Base-by-base conservation (phyloP, 2,329 filamentous ascomycete species). In the Aspergillus jensenii region DNA sequence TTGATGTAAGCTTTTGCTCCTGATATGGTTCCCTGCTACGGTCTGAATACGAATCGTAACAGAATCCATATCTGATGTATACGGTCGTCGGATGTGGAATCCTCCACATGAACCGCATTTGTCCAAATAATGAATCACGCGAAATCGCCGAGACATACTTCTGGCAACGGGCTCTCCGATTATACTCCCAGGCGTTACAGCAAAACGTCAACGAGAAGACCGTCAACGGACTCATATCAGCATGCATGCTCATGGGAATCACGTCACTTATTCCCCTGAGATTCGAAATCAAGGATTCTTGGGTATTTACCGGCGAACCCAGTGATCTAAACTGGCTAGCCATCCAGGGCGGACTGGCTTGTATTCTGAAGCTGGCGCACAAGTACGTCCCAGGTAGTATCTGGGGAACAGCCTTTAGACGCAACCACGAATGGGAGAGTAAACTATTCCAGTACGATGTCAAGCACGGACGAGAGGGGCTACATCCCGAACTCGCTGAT, bases 11-110 rank as follows among this genome's bases (percentile, higher is more conserved):
- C 21, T 3, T 21, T 41, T 25, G 15, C 3, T 6, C 8, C 3
- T 3, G 3, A 14, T 45, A 1, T 25, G 9, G 7, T 45, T 25
- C 6, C 3, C 15, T 31, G 14, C 3, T 31, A 31, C 4, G 0
- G 1, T 46, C 15, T n/a, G 23, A 25, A 27, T 23, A 14, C 47
- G 27, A 25, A 51, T 14, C 14, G 19, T 15, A 4, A 37, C 2
- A 71, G 71, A 67, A 50, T 41, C 51, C 66, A 0, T 64, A 72
- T 50, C 41, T 73, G 5, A 71, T 73, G 68, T 70, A 72, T 50
- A 68, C 68, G 3, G 61, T 73, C 21, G 58, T 73, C 8, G 70
- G 59, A 11, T 65, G 67, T 5, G 67, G 67, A 8, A 62, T 63
- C 25, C 63, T 70, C 1, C 69, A 72, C 37, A 59, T 72, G 2